Percentiles rank a stretch among this genome's conserved stretches.
Conservation (phyloP, 208 protist genomes). For the Wallacemonas sp. region DNA sequence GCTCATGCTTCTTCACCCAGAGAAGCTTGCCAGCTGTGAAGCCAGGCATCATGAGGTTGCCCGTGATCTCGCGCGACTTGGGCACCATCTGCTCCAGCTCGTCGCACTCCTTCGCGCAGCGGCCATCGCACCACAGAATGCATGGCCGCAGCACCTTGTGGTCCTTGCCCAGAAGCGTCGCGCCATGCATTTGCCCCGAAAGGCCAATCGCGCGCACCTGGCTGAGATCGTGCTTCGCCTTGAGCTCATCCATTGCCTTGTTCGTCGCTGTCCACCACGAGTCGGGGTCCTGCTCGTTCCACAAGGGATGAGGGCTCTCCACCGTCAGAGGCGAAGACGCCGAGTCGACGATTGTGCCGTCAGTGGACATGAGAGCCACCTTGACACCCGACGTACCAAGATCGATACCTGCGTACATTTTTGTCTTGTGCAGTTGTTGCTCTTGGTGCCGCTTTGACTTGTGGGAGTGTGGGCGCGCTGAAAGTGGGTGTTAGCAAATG, state of each 20-base stretch:
- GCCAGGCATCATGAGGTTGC: slow-evolving; percentile 84
- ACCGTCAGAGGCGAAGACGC: slow-evolving; percentile 48
- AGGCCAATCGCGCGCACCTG: slow-evolving; percentile 59
- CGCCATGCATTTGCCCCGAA: slow-evolving; percentile 76
- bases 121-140: slow-evolving; percentile 83
- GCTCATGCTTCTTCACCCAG: slow-evolving; percentile 75
- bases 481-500: too few species aligned
- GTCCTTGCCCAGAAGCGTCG: slow-evolving; percentile 62
- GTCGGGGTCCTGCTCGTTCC: slow-evolving; percentile 69
- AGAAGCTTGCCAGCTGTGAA: slow-evolving; percentile 82
- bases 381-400: slow-evolving; percentile 75
- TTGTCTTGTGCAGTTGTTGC: not conserved
- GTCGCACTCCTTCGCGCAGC: slow-evolving; percentile 59
- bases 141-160: slow-evolving; percentile 66
- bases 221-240: slow-evolving; percentile 47
- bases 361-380: slow-evolving; percentile 54
- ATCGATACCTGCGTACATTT: slow-evolving; percentile 74
- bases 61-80: slow-evolving; percentile 56
- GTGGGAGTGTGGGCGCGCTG: too few species aligned
- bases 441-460: too few species aligned
- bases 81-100: slow-evolving; percentile 69
- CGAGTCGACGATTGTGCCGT: slow-evolving; percentile 62
- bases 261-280: slow-evolving; percentile 68
- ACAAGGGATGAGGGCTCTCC: slow-evolving; percentile 63
- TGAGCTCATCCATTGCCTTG: slow-evolving; percentile 51